Base-by-base conservation (phyloP, 192 early-diverging fungal species). In the Gigaspora rosea region DNA sequence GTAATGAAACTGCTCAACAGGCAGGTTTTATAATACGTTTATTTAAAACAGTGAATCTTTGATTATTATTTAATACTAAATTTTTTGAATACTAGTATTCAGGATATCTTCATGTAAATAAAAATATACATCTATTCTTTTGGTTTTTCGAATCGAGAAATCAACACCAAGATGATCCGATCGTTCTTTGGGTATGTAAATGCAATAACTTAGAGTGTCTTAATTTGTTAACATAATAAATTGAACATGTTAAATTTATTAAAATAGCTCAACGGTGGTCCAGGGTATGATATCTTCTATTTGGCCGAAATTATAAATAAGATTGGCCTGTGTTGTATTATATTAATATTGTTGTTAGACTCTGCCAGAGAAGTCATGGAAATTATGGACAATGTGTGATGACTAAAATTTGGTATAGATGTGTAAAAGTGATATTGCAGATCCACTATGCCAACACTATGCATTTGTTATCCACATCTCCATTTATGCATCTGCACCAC, bases 81-180 rank as follows among this genome's bases (percentile, higher is more conserved):
- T 41, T 41, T 18, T 33, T 27, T 27, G 8, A 41, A 49, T 48
- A 64, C 50, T 82, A 89, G 90, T 94, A 93, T 83, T 92, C 91
- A 67, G 93, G 92, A 46, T 93, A 95, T 78, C 81, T 95, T 35
- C 90, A 93, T 72, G 81, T 49, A 82, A 80, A 22, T 27, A 87
- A 92, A 0, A 41, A 3, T 73, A 88, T 91, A 54, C 93, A 96
- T 83, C 95, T 95, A 79, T 96, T 95, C 87, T 96, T 95, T 82
- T 96, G 94, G 93, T 98, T 99, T 89, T 98, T 99, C 82, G 96
- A 97, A 82, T 92, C 93, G 8, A 93, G 94, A 77, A 87, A 87
- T 76, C 82, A 88, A 58, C 91, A 91, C 15, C 76, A 82, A 77
- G 86, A 83, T 33, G 96, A 95, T 75, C 97, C 97, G 7, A 80